Base-by-base conservation (phyloP, 1,284 basidiomycete species). In the Ceratobasidium theobromae region DNA sequence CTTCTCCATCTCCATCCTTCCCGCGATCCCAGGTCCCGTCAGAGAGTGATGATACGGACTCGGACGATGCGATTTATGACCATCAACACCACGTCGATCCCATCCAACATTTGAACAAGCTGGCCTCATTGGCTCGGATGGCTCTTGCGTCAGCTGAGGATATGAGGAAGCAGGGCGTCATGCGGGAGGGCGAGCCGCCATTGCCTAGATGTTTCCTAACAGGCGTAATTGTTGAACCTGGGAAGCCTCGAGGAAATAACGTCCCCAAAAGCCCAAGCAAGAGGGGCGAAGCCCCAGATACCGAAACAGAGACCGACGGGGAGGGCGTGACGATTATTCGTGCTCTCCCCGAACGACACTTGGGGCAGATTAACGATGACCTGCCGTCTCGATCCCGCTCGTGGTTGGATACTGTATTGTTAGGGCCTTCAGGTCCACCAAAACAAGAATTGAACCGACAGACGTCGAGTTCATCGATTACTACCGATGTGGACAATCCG, bases 351-450 rank as follows among this genome's bases (percentile, higher is more conserved):
- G 60, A 64, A 30, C 32, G 60, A 8, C 60, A 49, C 6, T 40
- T 64, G 18, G 60, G 60, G 23, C 49, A 64, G 18, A 38, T 64
- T 30, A 25, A 49, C 11, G 60, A 52, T 25, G 48, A 53, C 27
- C 49, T 49, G 27, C 18, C 43, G 6, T 21, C 38, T n/a, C 60
- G 60, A 30, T 64, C 60, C 12, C 60, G 49, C 25, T 64, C 60
- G 14, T 64, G 60, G 60, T 40, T 64, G 60, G 60, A 64, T 51
- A 64, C 60, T 18, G 49, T 64, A 21, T 32, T 64, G 38, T 55
- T 38, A 25, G 60, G 60, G n/a, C 60, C 60, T 2, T 14, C 60
- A 30, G 43, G 55, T 16, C 33, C 49, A 30, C 23, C 33, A 11
- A 23, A 46, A 23, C 49, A 41, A 51, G 14, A 21, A 23, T 21